Evolutionary conservation across 2,329 filamentous ascomycete species (phyloP), one percentile per base, ranked within the genome.

Genomic region (Davidsoniella neocaledoniae): DNA sequence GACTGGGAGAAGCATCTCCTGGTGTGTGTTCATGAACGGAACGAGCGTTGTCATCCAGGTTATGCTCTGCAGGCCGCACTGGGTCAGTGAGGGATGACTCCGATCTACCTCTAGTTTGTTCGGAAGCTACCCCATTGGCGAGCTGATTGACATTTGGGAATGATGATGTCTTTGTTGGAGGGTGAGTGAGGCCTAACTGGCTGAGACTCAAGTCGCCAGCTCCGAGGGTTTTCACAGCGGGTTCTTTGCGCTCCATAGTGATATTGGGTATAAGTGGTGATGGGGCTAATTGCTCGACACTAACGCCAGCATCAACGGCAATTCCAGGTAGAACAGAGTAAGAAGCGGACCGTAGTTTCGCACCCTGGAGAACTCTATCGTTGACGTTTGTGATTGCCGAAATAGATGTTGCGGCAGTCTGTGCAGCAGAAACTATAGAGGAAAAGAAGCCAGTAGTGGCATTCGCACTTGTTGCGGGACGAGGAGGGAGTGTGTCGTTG

Each of bases 381-480:
- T 48, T 50, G 6, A 58, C 48, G 23, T 60, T 58, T 16, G 52
- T 26, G 17, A 55, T 33, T 43, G 23, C n/a, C 5, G 48, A 48
- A 5, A 17, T 36, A 12, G 48, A 45, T 55, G 70, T 86, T 12
- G 88, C 87, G 41, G 90, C 90, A 72, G 83, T 95, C 64, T 96
- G 90, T 16, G 91, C 91, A 43, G 83, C 90, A 39, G 86, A 90
- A 55, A 98, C 78, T 60, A 98, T 84, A 23, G 85, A 88, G 4
- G 86, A 94, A 65, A 98, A 96, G 68, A 98, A 96, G 1, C 87
- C 81, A 37, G 74, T 69, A 49, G 76, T 72, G 26, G 74, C 25
- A 44, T 41, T 50, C 17, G 49, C 40, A 33, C 47, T 50, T 7
- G 49, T 50, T 10, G 43, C 49, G 9, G 49, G 37, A 14, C 49